Base-by-base conservation (phyloP, 345 rosid species). In the Nasturtium officinale region DNA sequence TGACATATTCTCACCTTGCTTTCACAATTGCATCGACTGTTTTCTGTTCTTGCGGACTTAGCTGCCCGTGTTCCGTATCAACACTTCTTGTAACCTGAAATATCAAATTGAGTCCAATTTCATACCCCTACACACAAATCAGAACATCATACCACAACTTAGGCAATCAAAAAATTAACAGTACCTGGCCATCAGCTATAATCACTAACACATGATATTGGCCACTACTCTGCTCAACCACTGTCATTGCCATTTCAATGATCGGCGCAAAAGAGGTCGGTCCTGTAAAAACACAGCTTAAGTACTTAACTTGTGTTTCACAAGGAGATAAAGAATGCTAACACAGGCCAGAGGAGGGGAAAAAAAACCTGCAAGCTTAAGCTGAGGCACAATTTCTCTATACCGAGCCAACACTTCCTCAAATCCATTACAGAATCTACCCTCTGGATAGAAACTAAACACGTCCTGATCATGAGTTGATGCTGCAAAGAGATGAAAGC, bases 101-200 rank as follows among this genome's bases (percentile, higher is more conserved):
- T 43, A 57, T 75, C 47, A 35, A 65, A 54, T 5, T 7, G 21
- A 25, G 23, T 58, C 38, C n/a, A 3, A 21, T 35, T 51, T 35
- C 17, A 61, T 43, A 50, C 53, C 50, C 20, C 21, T 16, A 29
- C 65, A 69, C 50, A 61, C 32, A 5, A 33, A 64, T 32, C 37
- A 35, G 20, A 53, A 13, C 32, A 40, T 47, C 55, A 48, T 7
- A 55, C 46, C 28, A 71, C 67, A 62, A 21, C 52, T 43, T 54
- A 15, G 11, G 32, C n/a, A 63, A 35, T 43, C 4, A 3, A 71
- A 62, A 20, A n/a, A 40, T 21, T 13, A 61, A 53, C 57, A 33
- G 42, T 82, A 87, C 99, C 99, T 91, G 99, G 13, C 99, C 99
- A 78, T 95, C 99, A 25, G 99, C 99, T 61, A 95, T 90, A 77